Base-by-base conservation (phyloP, 441 rosid genomes). In the Brassica balearica region DNA sequence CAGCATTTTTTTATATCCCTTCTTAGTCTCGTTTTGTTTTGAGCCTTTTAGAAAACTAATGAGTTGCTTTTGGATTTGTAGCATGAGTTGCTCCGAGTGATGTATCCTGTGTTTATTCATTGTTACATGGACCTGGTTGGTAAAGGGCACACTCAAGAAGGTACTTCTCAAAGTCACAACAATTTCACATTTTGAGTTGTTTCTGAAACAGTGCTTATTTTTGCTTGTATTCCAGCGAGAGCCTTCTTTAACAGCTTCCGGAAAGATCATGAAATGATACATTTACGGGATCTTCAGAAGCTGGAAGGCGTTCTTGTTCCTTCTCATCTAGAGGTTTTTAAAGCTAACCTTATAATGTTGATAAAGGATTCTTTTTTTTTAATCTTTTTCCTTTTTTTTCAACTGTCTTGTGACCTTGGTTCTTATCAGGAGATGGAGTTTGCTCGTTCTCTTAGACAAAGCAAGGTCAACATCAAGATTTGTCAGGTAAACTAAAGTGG, bases 111-210 rank as follows among this genome's bases (percentile, higher is more conserved):
- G 38, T 96, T 92, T 82, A 86, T 94, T 70, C 98, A 96, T 81
- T 89, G 95, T 74, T 96, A 91, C 82, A 91, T 96, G 98, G 98
- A 96, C 83, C 82, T 96, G 72, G 91, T 96, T n/a, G 92, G 93
- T 0, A 90, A 87, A 84, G 96, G 93, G 61, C 87, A 91, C 71
- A 84, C 94, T 72, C 96, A 90, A 86, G 96, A 94, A 75, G 98
- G 99, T 96, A 85, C 29, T 17, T 17, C 19, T 17, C 19, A 17
- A 17, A 17, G 19, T 17, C 19, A 17, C 19, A 17, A 17, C 19
- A 17, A 17, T 17, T 17, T 17, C 19, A 17, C 19, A 17, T 17
- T 17, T 17, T 17, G 19, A 17, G 19, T 17, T 0, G 19, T 17
- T 17, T 17, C 19, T 17, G 19, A 17, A 17, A 17, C 19, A 17